Evolutionary conservation across 176 grass and related monocot species (phyloP), one percentile per base, ranked within the genome.

Genomic region (Oryza longistaminata): DNA sequence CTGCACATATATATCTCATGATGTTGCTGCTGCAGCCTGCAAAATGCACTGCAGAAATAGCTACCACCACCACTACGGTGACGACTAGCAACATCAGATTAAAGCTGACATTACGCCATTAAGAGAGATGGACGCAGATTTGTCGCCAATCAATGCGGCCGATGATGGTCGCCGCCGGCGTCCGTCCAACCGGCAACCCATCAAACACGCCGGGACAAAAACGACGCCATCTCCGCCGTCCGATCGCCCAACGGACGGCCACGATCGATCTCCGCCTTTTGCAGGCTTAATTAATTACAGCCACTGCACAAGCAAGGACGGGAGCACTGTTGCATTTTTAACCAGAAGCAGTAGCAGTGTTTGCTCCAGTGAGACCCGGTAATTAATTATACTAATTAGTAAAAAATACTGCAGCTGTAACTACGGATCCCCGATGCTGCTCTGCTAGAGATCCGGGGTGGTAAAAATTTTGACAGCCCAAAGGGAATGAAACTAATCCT

Each of bases 301-400:
- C 21, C 50, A 50, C 80, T 62, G 80, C 50, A 4, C 0, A 13
- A 9, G 64, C 44, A 60, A 44, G 77, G 70, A 87, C 61, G 12
- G 0, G 50, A 11, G 3, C 61, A 46, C 71, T 82, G 25, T 69
- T 75, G 17, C 85, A 75, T 81, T 87, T n/a, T 81, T 87, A 75
- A 74, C 35, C 68, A 26, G 0, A 12, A 49, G 46, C 46, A 14
- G 46, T 49, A 48, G 37, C 11, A 13, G 12, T 60, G 19, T 60
- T 60, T 60, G 19, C 55, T n/a, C n/a, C 55, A 22, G 55, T 9
- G 55, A 60, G 55, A 60, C 12, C 6, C 21, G 13, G 49, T 46
- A 5, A 49, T 24, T 53, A 33, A 50, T 10, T 11, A n/a, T n/a
- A 31, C 1, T 31, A 31, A 31, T 31, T 31, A 31, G 29, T 31